Percentiles rank a stretch among this genome's conserved stretches.
Evolutionary conservation across 1,284 basidiomycete genomes (phyloP).

Genomic region (Fomitopsis pinicola): DNA sequence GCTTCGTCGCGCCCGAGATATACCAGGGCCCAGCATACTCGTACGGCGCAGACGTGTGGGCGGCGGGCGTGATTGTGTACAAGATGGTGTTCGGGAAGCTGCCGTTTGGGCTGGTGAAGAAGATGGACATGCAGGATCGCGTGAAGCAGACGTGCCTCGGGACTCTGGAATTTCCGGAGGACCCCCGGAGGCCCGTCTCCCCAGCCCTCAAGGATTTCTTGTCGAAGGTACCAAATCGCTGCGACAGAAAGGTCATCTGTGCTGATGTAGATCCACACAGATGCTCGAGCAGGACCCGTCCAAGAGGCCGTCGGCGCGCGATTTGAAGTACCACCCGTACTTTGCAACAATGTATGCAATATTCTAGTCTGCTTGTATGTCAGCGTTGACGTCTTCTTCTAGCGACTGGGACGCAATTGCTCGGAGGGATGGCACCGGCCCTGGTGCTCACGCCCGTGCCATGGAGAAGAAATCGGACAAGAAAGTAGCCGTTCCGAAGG

Average conservation of each 20-base stretch:
- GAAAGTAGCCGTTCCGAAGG: neutral
- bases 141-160: neutral
- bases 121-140: neutral
- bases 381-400: neutral
- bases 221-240: neutral
- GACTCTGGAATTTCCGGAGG: neutral
- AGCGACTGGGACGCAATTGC: neutral
- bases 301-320: neutral
- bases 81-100: conserved; percentile 47
- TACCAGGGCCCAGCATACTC: conserved; percentile 38
- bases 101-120: neutral
- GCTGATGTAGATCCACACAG: neutral
- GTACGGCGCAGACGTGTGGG: conserved; percentile 36
- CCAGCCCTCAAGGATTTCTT: neutral
- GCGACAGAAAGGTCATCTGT: too few species aligned
- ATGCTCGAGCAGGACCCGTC: neutral
- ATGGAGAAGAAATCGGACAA: neutral
- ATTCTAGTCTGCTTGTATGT: too few species aligned
- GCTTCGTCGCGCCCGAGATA: conserved; percentile 27
- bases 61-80: conserved; percentile 59
- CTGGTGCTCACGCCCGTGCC: neutral
- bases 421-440: neutral
- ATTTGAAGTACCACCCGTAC: neutral
- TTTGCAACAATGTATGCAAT: neutral
- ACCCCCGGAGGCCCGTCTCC: neutral